Evolutionary conservation across 1,284 basidiomycete genomes (phyloP), one percentile per base, ranked within the genome.

Genomic region (Cutaneotrichosporon sp.): DNA sequence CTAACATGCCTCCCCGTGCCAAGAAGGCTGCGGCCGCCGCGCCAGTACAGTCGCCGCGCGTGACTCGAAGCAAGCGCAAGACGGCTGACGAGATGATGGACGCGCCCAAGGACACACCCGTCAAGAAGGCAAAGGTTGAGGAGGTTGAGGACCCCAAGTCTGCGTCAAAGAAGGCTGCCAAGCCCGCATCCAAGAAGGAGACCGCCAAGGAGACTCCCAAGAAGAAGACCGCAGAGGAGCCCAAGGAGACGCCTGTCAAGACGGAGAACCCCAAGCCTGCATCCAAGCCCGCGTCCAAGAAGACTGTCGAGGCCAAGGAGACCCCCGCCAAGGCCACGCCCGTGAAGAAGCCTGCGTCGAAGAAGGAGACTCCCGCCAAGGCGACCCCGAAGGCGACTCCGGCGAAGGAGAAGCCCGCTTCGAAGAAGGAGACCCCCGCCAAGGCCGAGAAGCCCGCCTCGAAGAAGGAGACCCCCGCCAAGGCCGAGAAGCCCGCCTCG

Each of bases 1-100:
- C 34, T 36, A 8, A 18, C 42, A 46, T 57, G 22, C 66, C 62
- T 11, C 64, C 58, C 11, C 42, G 42, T 22, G 56, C 62, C 14
- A 67, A 67, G 64, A 64, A 65, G 30, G 70, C 60, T 13, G 66
- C 69, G 59, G 68, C 64, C 5, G 66, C 60, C 7, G 42, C 52
- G 36, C 67, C 18, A 7, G 60, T 65, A 51, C 8, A 30, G 7
- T 32, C 51, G 14, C 26, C 18, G 55, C 26, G 31, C 38, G 31
- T 36, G 6, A 11, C 59, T 30, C 53, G 56, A 14, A 74, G 71
- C 63, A 79, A 78, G 68, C 69, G 77, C 56, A 79, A 78, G 65
- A 71, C 69, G 30, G 77, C 76, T 31, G 76, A 75, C 49, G 76
- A 78, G 61, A 72, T 75, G 31, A 72, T 79, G 70, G 60, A 52